Base-by-base conservation (phyloP, 75 land plant species). In the Pinus tabuliformis region DNA sequence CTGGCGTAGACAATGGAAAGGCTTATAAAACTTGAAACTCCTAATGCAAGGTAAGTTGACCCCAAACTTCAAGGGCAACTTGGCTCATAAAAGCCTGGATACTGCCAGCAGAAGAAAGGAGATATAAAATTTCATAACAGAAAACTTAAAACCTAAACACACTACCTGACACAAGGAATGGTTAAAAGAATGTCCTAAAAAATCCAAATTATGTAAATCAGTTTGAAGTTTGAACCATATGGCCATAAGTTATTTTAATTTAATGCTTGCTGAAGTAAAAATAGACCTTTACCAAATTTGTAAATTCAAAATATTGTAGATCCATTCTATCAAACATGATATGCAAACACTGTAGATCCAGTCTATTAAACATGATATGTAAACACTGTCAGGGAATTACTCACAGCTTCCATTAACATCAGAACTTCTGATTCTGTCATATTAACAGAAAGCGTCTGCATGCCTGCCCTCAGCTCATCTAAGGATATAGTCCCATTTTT, bases 351-450 rank as follows among this genome's bases (percentile, higher is more conserved):
- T 66, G 16, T 8, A 37, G 11, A 20, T 68, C 5, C 11, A n/a
- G 45, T 36, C 42, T 66, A 65, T 33, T 9, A 66, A 66, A 66
- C 37, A 66, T 5, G 12, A 36, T 6, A 39, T 30, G 45, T 9
- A 66, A 66, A 20, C 39, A 66, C 21, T 66, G 30, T 8, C 39
- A 39, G 72, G 8, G 26, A 42, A 30, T 58, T 26, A 79, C 89
- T 85, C 64, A 89, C 93, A 52, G 91, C 86, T 39, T 89, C 89
- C 83, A 91, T 86, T 42, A 89, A 56, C 89, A 86, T 81, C 56
- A 79, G 56, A n/a, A 86, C 75, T 62, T 91, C 93, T 45, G 77
- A 58, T 42, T 91, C 93, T 7, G 80, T 52, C 73, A 86, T 58
- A 22, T 82, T 64, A 20, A 79, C 78, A 13, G 89, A 89, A 36